phyloP scores from a whole-genome alignment of 2,329 filamentous ascomycete species.

The Pseudogymnoascus sp. region DNA sequence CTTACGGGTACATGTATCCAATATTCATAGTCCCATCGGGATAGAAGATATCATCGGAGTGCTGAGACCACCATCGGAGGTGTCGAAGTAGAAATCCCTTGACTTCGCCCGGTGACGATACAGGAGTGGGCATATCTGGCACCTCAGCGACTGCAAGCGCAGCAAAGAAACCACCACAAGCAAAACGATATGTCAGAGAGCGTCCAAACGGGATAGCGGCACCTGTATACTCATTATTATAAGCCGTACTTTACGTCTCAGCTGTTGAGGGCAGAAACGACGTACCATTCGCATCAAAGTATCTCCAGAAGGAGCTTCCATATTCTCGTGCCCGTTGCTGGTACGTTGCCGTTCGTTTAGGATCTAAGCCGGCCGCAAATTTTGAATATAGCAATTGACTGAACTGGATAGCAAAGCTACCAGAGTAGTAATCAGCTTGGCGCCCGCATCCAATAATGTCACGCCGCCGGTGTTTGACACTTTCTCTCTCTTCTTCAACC shows the following conservation, averaged over 20 bases:
- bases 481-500: slow-evolving; percentile 12
- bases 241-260: not conserved
- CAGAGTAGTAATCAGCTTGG: slow-evolving; percentile 46
- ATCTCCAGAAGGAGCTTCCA: slow-evolving; percentile 37
- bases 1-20: slow-evolving; percentile 30
- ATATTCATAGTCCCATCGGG: slow-evolving; percentile 43
- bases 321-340: slow-evolving; percentile 35
- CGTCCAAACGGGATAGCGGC: slow-evolving; percentile 44
- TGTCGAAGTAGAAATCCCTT: slow-evolving; percentile 44
- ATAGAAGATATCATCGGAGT: slow-evolving; percentile 37
- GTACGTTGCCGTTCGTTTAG: slow-evolving; percentile 31
- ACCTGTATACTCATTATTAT: slow-evolving; percentile 27
- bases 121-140: slow-evolving; percentile 28
- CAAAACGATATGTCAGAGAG: slow-evolving; percentile 44
- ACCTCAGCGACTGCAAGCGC: slow-evolving; percentile 37
- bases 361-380: slow-evolving; percentile 36
- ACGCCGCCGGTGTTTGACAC: not conserved
- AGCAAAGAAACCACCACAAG: slow-evolving; percentile 41
- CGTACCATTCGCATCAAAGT: slow-evolving; percentile 39
- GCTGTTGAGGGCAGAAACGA: not conserved
- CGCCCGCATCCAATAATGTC: not conserved
- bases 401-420: slow-evolving; percentile 47
- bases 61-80: slow-evolving; percentile 41
- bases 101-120: slow-evolving; percentile 34
- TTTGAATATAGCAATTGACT: slow-evolving; percentile 40